Conservation (phyloP, 1,139 yeast species). For the Williopsis jadinii region DNA sequence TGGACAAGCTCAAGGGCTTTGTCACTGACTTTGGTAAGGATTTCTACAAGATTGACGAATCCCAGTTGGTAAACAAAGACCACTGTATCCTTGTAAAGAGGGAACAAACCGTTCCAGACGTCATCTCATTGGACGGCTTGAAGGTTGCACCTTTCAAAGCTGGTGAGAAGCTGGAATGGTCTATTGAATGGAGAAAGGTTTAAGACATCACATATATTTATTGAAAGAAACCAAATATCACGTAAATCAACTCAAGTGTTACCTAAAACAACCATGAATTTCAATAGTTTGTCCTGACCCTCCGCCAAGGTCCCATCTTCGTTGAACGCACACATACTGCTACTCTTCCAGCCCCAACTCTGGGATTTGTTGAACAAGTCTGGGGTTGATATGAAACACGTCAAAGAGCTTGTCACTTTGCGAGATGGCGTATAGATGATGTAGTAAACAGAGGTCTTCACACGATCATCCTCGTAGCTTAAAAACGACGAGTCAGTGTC, state of each 20-base stretch:
- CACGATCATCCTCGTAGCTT: slow-evolving; percentile 38
- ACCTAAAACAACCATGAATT: slow-evolving; percentile 44
- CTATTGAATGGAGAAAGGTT: slow-evolving; percentile 59
- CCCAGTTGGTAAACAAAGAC: slow-evolving; percentile 37
- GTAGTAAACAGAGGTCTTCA: slow-evolving; percentile 39
- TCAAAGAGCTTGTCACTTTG: slow-evolving; percentile 34
- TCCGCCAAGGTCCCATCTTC: slow-evolving; percentile 36
- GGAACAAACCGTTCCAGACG: slow-evolving; percentile 50
- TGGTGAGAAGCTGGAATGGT: slow-evolving; percentile 69
- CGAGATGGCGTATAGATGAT: slow-evolving; percentile 45
- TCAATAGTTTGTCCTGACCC: slow-evolving; percentile 33
- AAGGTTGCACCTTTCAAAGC: slow-evolving; percentile 87
- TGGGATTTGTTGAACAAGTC: slow-evolving; percentile 43
- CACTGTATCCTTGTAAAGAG: slow-evolving; percentile 45
- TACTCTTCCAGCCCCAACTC: slow-evolving; percentile 53
- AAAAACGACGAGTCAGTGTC: slow-evolving; percentile 20
- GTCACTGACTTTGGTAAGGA: slow-evolving; percentile 66
- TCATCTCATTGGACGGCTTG: slow-evolving; percentile 38
- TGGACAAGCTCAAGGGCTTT: slow-evolving; percentile 64
- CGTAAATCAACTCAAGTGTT: slow-evolving; percentile 21
- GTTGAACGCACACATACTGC: slow-evolving; percentile 39
- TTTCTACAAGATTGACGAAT: slow-evolving; percentile 55
- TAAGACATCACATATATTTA: too few species aligned
- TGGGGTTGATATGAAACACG: slow-evolving; percentile 45
- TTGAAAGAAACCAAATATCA: too few species aligned